phyloP scores from a whole-genome alignment of 2,329 filamentous ascomycete genomes.

The Fusarium continuum region DNA sequence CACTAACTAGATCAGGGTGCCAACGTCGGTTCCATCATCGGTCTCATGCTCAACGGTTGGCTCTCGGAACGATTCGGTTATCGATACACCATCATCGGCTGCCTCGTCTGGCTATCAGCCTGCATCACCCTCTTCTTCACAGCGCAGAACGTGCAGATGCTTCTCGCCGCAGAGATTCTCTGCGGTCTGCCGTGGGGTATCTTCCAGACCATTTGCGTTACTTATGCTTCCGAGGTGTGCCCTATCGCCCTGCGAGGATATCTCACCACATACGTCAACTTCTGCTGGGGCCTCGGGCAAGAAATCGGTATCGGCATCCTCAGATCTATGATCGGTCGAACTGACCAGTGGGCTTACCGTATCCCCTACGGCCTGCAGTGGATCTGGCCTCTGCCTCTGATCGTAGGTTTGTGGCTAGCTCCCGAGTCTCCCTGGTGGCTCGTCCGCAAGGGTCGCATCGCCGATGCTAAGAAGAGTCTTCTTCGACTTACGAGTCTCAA shows the following conservation, averaged over 20 bases:
- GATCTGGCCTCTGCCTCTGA: constrained; percentile 78
- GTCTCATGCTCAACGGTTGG: constrained; percentile 35
- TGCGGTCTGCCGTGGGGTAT: constrained; percentile 38
- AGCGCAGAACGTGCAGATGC: constrained; percentile 35
- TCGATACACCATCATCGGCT: constrained; percentile 35
- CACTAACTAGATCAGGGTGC: constrained; percentile 14
- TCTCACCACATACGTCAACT: constrained; percentile 78
- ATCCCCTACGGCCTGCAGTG: constrained; percentile 79
- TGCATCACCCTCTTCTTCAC: constrained; percentile 39
- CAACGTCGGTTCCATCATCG: constrained; percentile 37
- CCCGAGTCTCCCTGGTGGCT: constrained; percentile 81
- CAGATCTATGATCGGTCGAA: constrained; percentile 69
- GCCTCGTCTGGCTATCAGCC: constrained; percentile 26
- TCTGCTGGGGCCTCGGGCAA: constrained; percentile 80
- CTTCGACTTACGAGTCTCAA: constrained; percentile 70
- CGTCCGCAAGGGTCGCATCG: constrained; percentile 69
- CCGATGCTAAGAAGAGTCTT: constrained; percentile 73
- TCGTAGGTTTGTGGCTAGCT: constrained; percentile 72
- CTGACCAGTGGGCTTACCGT: constrained; percentile 74
- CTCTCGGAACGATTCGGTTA: constrained; percentile 35
- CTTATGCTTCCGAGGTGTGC: constrained; percentile 70
- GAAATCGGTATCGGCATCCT: constrained; percentile 79
- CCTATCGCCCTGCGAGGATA: constrained; percentile 76
- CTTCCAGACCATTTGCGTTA: constrained; percentile 39
- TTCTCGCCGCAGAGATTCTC: constrained; percentile 36